A percentile compares a stretch with the other conserved stretches of the same genome.
These are phyloP conservation scores for Chlorella sorokiniana DNA, from an alignment of 139 green algal species.

Conservation along the genomic window DNA sequence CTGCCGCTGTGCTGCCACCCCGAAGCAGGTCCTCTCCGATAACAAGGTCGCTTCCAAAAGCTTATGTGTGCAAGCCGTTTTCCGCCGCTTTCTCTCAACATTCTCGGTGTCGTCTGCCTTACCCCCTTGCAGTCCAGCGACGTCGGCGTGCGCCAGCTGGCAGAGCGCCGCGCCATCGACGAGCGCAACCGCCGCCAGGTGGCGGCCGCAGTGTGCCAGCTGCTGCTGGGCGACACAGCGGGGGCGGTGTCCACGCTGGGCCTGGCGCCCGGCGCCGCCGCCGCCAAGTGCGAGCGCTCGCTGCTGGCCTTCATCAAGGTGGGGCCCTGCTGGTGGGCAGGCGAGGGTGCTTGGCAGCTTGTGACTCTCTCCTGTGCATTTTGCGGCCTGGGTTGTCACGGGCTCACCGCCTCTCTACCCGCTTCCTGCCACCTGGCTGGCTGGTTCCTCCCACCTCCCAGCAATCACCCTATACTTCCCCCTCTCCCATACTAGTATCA, in stretches of 20 bases:
- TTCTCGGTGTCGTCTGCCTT: background rate
- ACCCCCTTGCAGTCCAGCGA: slow-evolving; percentile 8
- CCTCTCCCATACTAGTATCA: too few relatives aligned
- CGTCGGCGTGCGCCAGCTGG: slow-evolving; percentile 13
- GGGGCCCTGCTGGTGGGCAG: background rate
- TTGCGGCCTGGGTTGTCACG: too few relatives aligned
- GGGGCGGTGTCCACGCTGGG: slow-evolving; percentile 41
- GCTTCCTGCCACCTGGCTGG: too few relatives aligned
- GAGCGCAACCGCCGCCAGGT: slow-evolving; percentile 41
- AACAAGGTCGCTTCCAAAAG: too few relatives aligned
- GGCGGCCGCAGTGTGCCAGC: slow-evolving; percentile 31
- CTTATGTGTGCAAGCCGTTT: background rate
- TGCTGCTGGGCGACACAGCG: slow-evolving; percentile 49
- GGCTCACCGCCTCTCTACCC: too few relatives aligned
- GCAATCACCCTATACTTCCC: too few relatives aligned
- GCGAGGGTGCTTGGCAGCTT: background rate
- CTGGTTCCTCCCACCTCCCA: too few relatives aligned
- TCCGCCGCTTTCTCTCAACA: background rate
- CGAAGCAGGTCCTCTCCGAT: too few relatives aligned
- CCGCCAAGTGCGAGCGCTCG: slow-evolving; percentile 35
- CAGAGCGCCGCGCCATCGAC: slow-evolving; percentile 27
- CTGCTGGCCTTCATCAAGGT: slow-evolving; percentile 47
- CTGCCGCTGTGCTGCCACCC: too few relatives aligned
- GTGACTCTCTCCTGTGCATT: background rate
- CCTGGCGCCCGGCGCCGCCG: background rate